Percentiles rank a stretch among this genome's conserved stretches.
phyloP scores from a whole-genome alignment of 192 early-diverging fungal genomes.

The Phycomyces blakesleeanus region DNA sequence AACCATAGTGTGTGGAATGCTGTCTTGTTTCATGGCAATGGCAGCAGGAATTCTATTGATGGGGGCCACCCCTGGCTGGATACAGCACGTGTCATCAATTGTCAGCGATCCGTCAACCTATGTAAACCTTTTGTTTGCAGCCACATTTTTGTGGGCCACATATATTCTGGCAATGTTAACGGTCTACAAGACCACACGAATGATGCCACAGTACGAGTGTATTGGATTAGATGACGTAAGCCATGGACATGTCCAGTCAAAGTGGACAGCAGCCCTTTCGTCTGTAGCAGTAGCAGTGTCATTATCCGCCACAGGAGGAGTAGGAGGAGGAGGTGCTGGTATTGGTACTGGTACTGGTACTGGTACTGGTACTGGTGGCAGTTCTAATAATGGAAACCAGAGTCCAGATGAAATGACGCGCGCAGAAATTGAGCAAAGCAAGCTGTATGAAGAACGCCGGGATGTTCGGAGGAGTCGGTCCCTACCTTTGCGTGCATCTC shows the following conservation, averaged over 20 bases:
- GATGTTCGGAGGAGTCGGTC: background rate
- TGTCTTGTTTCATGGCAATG: conserved; percentile 32
- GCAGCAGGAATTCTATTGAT: conserved; percentile 38
- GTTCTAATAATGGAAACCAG: too few relatives aligned
- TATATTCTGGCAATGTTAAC: conserved; percentile 27
- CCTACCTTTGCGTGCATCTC: background rate
- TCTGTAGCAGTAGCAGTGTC: background rate
- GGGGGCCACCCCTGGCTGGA: conserved; percentile 36
- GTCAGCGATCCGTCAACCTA: conserved; percentile 36
- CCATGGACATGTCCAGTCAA: background rate
- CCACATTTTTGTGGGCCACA: conserved; percentile 31
- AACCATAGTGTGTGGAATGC: conserved; percentile 36
- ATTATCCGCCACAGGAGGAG: background rate
- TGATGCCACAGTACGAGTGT: background rate
- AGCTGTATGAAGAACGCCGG: background rate
- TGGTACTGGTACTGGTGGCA: too few relatives aligned
- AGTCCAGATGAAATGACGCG: too few relatives aligned
- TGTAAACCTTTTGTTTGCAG: conserved; percentile 38
- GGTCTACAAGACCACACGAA: background rate
- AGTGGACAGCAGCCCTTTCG: background rate
- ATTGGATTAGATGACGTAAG: background rate
- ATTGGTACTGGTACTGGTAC: too few relatives aligned
- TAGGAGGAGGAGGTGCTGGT: too few relatives aligned
- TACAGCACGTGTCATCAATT: conserved; percentile 35
- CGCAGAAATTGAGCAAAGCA: too few relatives aligned